phyloP scores from a whole-genome alignment of 179 eudicot species.

The Silene noctiflora region DNA sequence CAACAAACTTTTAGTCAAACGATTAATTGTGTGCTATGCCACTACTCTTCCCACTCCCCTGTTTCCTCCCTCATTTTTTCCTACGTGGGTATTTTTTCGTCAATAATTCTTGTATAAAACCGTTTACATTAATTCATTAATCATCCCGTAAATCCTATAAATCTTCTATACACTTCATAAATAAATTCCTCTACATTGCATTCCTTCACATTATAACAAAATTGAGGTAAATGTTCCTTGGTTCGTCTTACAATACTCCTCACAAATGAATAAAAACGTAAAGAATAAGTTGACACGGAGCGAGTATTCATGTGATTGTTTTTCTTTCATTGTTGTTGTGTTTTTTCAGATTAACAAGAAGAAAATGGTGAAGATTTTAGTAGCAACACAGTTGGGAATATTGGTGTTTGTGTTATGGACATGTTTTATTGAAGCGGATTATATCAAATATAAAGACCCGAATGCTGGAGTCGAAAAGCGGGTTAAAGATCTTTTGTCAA shows the following conservation, averaged over 20 bases:
- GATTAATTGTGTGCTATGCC: neutral
- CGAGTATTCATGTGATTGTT: neutral
- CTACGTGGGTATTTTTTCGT: no score
- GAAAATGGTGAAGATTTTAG: slow-evolving; percentile 21
- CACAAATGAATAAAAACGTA: no score
- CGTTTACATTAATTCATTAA: no score
- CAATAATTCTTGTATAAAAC: no score
- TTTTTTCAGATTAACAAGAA: neutral
- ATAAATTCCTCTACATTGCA: neutral
- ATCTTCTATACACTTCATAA: neutral
- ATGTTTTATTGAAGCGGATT: slow-evolving; percentile 20
- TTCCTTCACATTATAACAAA: neutral
- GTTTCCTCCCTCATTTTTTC: neutral
- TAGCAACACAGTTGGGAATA: slow-evolving; percentile 21
- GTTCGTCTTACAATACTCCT: no score
- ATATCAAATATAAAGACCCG: slow-evolving; percentile 43
- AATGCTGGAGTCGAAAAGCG: slow-evolving; percentile 26
- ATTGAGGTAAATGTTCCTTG: neutral
- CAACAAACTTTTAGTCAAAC: neutral
- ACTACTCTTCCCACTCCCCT: neutral
- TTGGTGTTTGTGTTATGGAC: slow-evolving; percentile 22
- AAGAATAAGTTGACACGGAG: no score
- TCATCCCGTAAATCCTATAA: neutral
- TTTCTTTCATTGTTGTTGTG: neutral
- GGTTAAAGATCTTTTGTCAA: slow-evolving; percentile 38